phyloP scores from a whole-genome alignment of 2,329 filamentous ascomycete genomes.

The Aspergillus nomiae region DNA sequence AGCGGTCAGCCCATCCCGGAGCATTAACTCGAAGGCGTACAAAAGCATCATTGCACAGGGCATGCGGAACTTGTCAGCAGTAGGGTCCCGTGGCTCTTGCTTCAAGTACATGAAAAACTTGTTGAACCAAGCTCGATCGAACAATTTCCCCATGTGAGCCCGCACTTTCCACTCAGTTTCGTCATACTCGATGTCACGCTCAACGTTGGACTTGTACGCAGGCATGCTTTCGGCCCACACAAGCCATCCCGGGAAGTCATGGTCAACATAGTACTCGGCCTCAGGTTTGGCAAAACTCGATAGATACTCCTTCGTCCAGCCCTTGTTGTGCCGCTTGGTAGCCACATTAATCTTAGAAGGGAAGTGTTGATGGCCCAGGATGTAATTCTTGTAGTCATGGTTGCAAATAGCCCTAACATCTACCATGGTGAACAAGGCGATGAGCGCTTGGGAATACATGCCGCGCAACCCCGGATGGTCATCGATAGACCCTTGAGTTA shows the following conservation, averaged over 20 bases:
- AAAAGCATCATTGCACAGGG: slow-evolving; percentile 83
- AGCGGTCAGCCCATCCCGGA: slow-evolving; percentile 70
- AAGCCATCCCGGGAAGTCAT: slow-evolving; percentile 92
- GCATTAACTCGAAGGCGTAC: slow-evolving; percentile 86
- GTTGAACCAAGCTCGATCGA: slow-evolving; percentile 83
- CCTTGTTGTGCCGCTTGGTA: slow-evolving; percentile 72
- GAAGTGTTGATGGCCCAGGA: slow-evolving; percentile 77
- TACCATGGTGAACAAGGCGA: slow-evolving; percentile 77
- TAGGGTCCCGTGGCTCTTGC: slow-evolving; percentile 85
- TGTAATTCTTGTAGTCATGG: slow-evolving; percentile 84
- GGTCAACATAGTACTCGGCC: slow-evolving; percentile 86
- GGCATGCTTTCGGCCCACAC: slow-evolving; percentile 90
- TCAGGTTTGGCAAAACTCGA: slow-evolving; percentile 74
- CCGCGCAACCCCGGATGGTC: slow-evolving; percentile 82
- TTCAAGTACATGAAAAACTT: slow-evolving; percentile 92
- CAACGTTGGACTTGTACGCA: slow-evolving; percentile 72
- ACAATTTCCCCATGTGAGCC: slow-evolving; percentile 74
- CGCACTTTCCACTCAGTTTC: slow-evolving; percentile 74
- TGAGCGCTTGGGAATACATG: slow-evolving; percentile 79
- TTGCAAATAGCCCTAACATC: slow-evolving; percentile 83
- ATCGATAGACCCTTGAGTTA: slow-evolving; percentile 81
- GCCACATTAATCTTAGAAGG: slow-evolving; percentile 73
- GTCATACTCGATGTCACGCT: slow-evolving; percentile 72
- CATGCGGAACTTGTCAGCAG: slow-evolving; percentile 85
- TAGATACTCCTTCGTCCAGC: slow-evolving; percentile 79